Conservation (phyloP, 192 early-diverging fungal species). For the Umbelopsis isabellina region DNA sequence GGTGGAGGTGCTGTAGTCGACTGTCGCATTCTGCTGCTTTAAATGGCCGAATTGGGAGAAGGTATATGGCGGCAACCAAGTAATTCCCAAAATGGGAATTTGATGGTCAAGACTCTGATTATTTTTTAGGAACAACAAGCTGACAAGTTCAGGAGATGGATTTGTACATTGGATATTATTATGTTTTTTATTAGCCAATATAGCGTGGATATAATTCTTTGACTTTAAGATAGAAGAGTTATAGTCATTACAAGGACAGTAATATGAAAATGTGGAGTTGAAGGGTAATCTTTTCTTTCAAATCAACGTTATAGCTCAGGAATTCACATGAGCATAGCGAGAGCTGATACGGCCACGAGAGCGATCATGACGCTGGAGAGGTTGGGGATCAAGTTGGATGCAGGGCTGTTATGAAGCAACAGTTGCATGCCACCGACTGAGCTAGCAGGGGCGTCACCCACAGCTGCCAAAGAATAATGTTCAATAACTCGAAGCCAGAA, state of each 20-base stretch:
- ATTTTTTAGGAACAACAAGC: too few species aligned
- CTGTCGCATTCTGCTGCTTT: neutral
- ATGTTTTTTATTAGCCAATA: neutral
- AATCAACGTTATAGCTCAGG: neutral
- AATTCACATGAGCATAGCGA: neutral
- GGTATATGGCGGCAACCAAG: neutral
- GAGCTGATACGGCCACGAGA: neutral
- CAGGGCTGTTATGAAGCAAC: slow-evolving; percentile 7
- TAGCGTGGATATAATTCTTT: neutral
- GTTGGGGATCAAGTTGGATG: neutral
- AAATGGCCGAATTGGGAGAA: neutral
- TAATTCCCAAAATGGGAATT: slow-evolving; percentile 11
- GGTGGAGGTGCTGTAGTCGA: slow-evolving; percentile 6
- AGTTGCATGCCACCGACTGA: neutral
- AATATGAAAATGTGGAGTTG: too few species aligned
- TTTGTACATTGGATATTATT: neutral
- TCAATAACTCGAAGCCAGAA: slow-evolving; percentile 20
- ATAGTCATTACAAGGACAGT: too few species aligned
- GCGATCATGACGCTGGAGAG: neutral
- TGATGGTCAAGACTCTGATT: neutral
- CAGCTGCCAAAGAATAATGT: neutral
- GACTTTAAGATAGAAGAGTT: too few species aligned
- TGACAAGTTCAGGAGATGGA: neutral
- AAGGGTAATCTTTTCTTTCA: neutral
- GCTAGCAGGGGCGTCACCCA: slow-evolving; percentile 3